A percentile compares a stretch with the other conserved stretches of the same genome.
Evolutionary conservation across 2,329 filamentous ascomycete genomes (phyloP).

Genomic region (Ramichloridium luteum): DNA sequence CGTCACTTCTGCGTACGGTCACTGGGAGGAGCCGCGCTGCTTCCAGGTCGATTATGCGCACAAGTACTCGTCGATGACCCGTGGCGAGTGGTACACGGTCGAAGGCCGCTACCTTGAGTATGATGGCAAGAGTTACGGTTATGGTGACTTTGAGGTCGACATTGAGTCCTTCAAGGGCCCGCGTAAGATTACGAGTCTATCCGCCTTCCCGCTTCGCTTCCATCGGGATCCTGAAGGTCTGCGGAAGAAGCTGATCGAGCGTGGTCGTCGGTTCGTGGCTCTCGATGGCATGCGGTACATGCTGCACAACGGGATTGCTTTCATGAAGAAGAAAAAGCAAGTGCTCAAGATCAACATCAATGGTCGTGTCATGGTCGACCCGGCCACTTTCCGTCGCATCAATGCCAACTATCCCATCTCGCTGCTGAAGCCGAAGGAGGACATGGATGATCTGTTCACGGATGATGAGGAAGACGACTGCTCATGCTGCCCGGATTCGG

Average conservation of each 20-base stretch:
- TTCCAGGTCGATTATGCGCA: conserved; percentile 71
- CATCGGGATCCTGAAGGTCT: conserved; percentile 60
- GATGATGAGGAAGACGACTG: conserved; percentile 36
- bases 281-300: conserved; percentile 77
- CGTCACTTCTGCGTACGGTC: conserved; percentile 65
- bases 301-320: conserved; percentile 72
- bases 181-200: conserved; percentile 66
- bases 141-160: conserved; percentile 56
- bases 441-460: conserved; percentile 38
- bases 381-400: conserved; percentile 67
- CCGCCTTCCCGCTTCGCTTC: conserved; percentile 66
- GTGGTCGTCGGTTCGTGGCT: conserved; percentile 72
- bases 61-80: conserved; percentile 56
- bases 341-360: conserved; percentile 74
- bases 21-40: conserved; percentile 61
- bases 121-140: conserved; percentile 75
- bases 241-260: conserved; percentile 55
- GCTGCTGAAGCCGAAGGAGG: conserved; percentile 57
- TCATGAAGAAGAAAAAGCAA: conserved; percentile 66
- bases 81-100: conserved; percentile 63
- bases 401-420: conserved; percentile 78
- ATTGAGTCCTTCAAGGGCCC: conserved; percentile 67
- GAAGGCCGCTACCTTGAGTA: conserved; percentile 75
- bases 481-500: conserved; percentile 26
- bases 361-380: conserved; percentile 78